Conservation (phyloP, 140 eudicot genomes). For the Eryngium alpinum region DNA sequence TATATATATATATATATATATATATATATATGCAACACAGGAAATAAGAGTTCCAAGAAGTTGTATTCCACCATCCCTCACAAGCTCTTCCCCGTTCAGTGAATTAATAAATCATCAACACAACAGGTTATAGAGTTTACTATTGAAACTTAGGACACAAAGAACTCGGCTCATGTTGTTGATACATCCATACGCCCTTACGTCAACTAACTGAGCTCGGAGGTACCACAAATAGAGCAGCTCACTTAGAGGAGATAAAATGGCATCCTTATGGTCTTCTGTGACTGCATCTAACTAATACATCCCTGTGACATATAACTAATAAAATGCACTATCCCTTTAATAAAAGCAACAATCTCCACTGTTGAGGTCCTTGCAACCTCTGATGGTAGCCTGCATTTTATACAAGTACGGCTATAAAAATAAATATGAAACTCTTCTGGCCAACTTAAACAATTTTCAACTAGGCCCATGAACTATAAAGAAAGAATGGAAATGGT, state of each 20-base stretch:
- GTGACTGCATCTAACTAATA: constrained; percentile 81
- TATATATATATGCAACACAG: too few species aligned
- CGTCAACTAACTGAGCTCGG: constrained; percentile 97
- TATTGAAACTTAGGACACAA: not conserved
- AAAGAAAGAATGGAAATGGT: not conserved
- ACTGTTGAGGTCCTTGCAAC: constrained; percentile 92
- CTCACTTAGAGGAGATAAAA: constrained; percentile 82
- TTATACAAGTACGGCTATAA: constrained; percentile 9
- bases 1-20: too few species aligned
- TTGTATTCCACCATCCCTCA: constrained; percentile 90
- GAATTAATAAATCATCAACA: constrained; percentile 85
- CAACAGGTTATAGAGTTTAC: not conserved
- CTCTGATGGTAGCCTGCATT: constrained; percentile 92
- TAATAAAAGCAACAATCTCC: constrained; percentile 88
- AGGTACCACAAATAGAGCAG: constrained; percentile 91
- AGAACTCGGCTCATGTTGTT: not conserved
- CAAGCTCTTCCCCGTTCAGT: constrained; percentile 97
- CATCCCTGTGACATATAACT: constrained; percentile 82
- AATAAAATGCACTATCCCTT: constrained; percentile 91
- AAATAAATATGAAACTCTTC: not conserved
- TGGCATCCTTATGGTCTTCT: constrained; percentile 79
- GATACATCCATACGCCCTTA: constrained; percentile 24
- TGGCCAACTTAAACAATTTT: not conserved
- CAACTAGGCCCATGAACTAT: not conserved
- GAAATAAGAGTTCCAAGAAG: constrained; percentile 85